A percentile compares a stretch with the other conserved stretches of the same genome.
phyloP scores from a whole-genome alignment of 768 basidiomycete genomes.

The Pisolithus sp. region DNA sequence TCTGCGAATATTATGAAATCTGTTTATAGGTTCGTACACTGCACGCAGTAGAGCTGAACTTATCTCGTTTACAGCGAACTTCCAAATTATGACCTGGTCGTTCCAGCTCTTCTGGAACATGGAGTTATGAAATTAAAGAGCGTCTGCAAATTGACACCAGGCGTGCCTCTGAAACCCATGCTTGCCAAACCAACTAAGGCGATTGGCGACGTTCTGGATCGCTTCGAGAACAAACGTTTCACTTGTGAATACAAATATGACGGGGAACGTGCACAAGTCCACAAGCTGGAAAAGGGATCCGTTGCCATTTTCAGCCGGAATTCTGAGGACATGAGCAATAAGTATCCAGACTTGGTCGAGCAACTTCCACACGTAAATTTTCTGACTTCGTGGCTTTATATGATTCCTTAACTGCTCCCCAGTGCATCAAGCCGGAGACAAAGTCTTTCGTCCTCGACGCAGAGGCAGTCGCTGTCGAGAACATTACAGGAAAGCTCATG shows the following conservation, averaged over 20 bases:
- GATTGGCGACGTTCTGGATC: constrained; percentile 93
- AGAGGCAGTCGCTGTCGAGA: constrained; percentile 95
- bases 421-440: constrained; percentile 83
- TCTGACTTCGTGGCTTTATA: not conserved
- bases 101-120: constrained; percentile 78
- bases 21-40: constrained; percentile 73
- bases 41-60: not conserved
- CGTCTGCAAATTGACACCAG: constrained; percentile 87
- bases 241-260: constrained; percentile 99
- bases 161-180: constrained; percentile 97
- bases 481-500: constrained; percentile 75
- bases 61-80: constrained; percentile 60
- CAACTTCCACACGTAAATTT: constrained; percentile 73
- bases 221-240: constrained; percentile 92
- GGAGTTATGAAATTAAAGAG: constrained; percentile 68
- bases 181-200: constrained; percentile 98
- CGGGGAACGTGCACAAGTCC: constrained; percentile 95
- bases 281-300: constrained; percentile 73
- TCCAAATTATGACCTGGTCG: constrained; percentile 85
- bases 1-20: constrained; percentile 74
- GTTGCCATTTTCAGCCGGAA: constrained; percentile 95
- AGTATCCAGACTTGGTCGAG: constrained; percentile 96
- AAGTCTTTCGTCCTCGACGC: constrained; percentile 92
- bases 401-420: constrained; percentile 5
- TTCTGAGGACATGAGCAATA: constrained; percentile 98